A percentile compares a stretch with the other conserved stretches of the same genome.
These are phyloP conservation scores for Ophidiomyces ophidiicola DNA, from an alignment of 2,329 filamentous ascomycete genomes.

Conservation along the genomic window DNA sequence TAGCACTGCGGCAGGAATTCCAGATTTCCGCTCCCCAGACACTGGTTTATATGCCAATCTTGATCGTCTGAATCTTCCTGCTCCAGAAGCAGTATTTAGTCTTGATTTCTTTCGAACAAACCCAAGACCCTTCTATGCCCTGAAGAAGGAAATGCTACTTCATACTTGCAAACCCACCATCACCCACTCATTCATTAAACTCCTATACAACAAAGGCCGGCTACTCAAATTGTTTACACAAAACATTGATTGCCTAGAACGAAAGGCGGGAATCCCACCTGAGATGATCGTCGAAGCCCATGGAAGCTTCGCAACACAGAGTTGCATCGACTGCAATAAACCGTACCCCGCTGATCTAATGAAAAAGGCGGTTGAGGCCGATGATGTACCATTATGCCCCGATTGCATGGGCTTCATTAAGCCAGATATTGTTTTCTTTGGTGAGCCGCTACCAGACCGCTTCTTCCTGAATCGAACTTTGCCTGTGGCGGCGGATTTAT, in stretches of 20 bases:
- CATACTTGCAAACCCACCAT: conserved; percentile 80
- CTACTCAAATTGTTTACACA: conserved; percentile 86
- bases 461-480: conserved; percentile 52
- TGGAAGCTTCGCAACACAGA: conserved; percentile 82
- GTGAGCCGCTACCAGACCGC: conserved; percentile 54
- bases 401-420: conserved; percentile 71
- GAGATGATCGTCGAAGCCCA: conserved; percentile 86
- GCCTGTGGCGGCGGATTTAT: conserved; percentile 55
- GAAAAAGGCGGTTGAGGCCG: conserved; percentile 53
- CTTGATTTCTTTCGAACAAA: conserved; percentile 76
- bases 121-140: conserved; percentile 79
- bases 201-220: conserved; percentile 62
- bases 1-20: conserved; percentile 51
- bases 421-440: conserved; percentile 91
- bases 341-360: conserved; percentile 63
- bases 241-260: conserved; percentile 93
- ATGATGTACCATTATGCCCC: conserved; percentile 58
- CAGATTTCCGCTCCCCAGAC: conserved; percentile 86
- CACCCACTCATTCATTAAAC: conserved; percentile 73
- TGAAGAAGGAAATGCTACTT: conserved; percentile 85
- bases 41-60: conserved; percentile 93
- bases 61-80: conserved; percentile 68
- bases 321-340: conserved; percentile 76
- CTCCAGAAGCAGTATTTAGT: conserved; percentile 88
- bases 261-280: conserved; percentile 67